A percentile compares a stretch with the other conserved stretches of the same genome.
Evolutionary conservation across 139 green algal species (phyloP).

Genomic region (Chlamydomonas schloesseri): DNA sequence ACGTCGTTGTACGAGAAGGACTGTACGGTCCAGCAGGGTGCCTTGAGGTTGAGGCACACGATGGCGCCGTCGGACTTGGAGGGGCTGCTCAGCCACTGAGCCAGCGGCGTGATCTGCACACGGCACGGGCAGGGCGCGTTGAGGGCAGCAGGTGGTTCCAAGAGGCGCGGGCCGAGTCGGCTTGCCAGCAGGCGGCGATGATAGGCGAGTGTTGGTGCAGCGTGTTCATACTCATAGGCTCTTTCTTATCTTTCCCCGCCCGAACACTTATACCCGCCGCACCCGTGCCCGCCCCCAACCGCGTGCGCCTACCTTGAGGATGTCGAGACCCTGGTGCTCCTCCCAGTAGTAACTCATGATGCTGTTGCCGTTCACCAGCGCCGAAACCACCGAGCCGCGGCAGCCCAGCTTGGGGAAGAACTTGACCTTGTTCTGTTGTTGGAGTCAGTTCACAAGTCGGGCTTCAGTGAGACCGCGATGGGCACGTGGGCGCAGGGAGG

Average conservation of each 20-base stretch:
- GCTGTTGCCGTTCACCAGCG: constrained; percentile 19
- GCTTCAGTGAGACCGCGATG: too few relatives aligned
- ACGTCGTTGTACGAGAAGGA: background rate
- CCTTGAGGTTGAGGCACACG: constrained; percentile 30
- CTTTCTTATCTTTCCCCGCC: too few relatives aligned
- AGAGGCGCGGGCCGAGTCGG: too few relatives aligned
- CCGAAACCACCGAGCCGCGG: constrained; percentile 13
- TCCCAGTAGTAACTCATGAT: constrained; percentile 17
- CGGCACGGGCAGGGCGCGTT: too few relatives aligned
- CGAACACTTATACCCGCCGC: too few relatives aligned
- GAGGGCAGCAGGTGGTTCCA: too few relatives aligned
- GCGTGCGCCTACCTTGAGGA: background rate
- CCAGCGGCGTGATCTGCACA: background rate
- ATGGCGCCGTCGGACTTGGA: background rate
- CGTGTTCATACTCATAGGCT: too few relatives aligned
- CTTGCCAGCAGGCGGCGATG: too few relatives aligned
- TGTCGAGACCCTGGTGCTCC: constrained; percentile 15
- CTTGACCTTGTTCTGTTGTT: background rate
- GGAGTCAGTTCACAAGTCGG: too few relatives aligned
- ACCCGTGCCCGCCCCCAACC: background rate
- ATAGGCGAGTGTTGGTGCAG: too few relatives aligned
- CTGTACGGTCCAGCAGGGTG: constrained; percentile 17
- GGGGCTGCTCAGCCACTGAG: background rate
- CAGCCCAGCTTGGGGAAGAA: background rate
- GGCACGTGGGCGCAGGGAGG: too few relatives aligned